These are phyloP conservation scores for Skeletonema tropicum DNA, from an alignment of 108 stramenopile species.

Conservation along the genomic window DNA sequence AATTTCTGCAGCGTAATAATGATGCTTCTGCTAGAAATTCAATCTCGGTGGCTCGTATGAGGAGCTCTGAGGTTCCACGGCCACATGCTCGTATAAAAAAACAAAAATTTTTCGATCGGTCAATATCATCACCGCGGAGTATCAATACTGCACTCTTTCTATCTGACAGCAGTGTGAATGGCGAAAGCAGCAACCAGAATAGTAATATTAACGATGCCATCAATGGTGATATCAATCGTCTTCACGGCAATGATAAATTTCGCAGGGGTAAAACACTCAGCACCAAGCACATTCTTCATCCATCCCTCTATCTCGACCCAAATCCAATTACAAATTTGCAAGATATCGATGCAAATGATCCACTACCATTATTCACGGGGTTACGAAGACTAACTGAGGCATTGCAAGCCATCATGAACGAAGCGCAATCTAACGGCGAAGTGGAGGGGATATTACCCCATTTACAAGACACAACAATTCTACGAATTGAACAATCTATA, in stretches of 20 bases:
- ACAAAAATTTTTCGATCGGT: not conserved
- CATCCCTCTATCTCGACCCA: constrained; percentile 27
- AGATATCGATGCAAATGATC: constrained; percentile 8
- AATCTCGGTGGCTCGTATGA: not conserved
- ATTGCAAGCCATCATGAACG: not conserved
- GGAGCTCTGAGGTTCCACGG: not conserved
- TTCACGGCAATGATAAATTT: not conserved
- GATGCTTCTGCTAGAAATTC: not conserved
- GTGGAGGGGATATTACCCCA: constrained; percentile 6
- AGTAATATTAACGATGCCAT: not conserved
- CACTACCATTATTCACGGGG: constrained; percentile 27
- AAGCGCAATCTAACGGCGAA: not conserved
- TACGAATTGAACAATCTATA: constrained; percentile 63
- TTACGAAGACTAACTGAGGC: constrained; percentile 6
- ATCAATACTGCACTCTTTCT: constrained; percentile 1
- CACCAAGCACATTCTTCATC: constrained; percentile 28
- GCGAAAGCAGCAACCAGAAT: not conserved
- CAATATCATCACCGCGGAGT: not conserved
- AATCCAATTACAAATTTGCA: not conserved
- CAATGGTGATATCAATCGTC: not conserved
- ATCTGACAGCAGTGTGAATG: not conserved
- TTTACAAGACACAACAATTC: constrained; percentile 21
- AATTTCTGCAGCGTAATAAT: not conserved
- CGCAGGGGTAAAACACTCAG: constrained; percentile 35
- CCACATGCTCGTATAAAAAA: not conserved